These are phyloP conservation scores for Juncus effusus DNA, from an alignment of 176 grass and related monocot genomes.

Conservation along the genomic window DNA sequence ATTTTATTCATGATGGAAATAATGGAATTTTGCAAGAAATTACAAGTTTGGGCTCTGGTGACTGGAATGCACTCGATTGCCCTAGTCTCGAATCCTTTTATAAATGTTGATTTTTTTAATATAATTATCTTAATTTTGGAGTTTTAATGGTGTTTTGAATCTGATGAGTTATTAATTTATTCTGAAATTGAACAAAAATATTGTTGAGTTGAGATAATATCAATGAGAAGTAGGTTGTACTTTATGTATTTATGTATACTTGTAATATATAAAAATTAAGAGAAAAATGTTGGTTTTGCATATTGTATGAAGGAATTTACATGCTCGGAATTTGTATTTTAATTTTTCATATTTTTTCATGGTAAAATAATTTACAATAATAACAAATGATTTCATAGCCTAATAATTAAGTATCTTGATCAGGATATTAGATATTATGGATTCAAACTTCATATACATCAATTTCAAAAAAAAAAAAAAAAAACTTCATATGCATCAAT, in stretches of 20 bases:
- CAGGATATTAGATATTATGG: too few relatives aligned
- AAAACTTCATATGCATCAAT: neutral
- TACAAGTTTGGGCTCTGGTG: neutral
- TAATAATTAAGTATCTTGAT: too few relatives aligned
- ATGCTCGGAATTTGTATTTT: too few relatives aligned
- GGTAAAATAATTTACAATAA: too few relatives aligned
- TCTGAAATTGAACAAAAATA: neutral
- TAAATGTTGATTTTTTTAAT: conserved; percentile 7
- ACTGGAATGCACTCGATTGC: conserved; percentile 27
- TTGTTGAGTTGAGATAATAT: neutral
- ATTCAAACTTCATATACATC: too few relatives aligned
- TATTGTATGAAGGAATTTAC: neutral
- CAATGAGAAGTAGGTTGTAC: neutral
- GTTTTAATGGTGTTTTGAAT: conserved; percentile 7
- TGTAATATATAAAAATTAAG: conserved; percentile 4
- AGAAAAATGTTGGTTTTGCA: neutral
- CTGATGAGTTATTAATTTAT: neutral
- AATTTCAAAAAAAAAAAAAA: too few relatives aligned
- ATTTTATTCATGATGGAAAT: conserved; percentile 14
- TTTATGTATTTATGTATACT: neutral
- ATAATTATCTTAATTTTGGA: neutral
- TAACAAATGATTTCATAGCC: too few relatives aligned
- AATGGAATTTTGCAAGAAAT: conserved; percentile 20
- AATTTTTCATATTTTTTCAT: too few relatives aligned
- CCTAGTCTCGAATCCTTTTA: conserved; percentile 23